Evolutionary conservation across 2,329 filamentous ascomycete genomes (phyloP).

Genomic region (Cephalotrichum gorgonifer): DNA sequence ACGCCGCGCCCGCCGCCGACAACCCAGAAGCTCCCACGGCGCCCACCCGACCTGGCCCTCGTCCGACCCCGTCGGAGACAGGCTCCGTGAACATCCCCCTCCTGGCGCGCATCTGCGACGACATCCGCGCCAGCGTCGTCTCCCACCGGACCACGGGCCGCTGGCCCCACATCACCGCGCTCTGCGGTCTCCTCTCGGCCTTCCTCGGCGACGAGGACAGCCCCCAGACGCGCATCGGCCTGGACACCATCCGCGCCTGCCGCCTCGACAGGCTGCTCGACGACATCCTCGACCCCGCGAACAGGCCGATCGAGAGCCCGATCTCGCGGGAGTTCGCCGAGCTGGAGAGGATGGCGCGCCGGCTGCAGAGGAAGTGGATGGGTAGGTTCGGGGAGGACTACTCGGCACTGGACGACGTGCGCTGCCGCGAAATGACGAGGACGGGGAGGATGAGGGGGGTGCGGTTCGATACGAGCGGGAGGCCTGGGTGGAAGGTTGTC

Average conservation of each 20-base stretch:
- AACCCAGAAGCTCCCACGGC: not conserved
- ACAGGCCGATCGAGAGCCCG: conserved; percentile 15
- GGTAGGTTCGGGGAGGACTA: conserved; percentile 32
- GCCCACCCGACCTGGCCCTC: not conserved
- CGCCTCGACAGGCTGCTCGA: conserved; percentile 23
- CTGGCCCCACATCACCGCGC: conserved; percentile 2
- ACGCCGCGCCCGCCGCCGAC: not conserved
- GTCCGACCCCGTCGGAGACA: not conserved
- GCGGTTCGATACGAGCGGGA: conserved; percentile 18
- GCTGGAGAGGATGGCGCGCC: conserved; percentile 24
- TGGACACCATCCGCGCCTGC: conserved; percentile 13
- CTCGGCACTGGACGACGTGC: conserved; percentile 32
- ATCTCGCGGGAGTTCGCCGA: conserved; percentile 17
- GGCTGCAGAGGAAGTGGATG: conserved; percentile 31
- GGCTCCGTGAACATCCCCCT: not conserved
- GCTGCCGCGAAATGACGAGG: conserved; percentile 23
- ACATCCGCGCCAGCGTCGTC: conserved; percentile 2
- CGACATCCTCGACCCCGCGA: conserved; percentile 24
- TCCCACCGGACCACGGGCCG: not conserved
- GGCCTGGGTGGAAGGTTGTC: conserved; percentile 23
- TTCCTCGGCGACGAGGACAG: conserved; percentile 1
- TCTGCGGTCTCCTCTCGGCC: conserved; percentile 2
- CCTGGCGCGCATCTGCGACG: conserved; percentile 5
- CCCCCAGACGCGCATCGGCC: conserved; percentile 2
- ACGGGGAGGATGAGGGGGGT: conserved; percentile 30